A percentile compares a stretch with the other conserved stretches of the same genome.
Conservation (phyloP, 208 protist genomes). For the Leishmania tarentolae region DNA sequence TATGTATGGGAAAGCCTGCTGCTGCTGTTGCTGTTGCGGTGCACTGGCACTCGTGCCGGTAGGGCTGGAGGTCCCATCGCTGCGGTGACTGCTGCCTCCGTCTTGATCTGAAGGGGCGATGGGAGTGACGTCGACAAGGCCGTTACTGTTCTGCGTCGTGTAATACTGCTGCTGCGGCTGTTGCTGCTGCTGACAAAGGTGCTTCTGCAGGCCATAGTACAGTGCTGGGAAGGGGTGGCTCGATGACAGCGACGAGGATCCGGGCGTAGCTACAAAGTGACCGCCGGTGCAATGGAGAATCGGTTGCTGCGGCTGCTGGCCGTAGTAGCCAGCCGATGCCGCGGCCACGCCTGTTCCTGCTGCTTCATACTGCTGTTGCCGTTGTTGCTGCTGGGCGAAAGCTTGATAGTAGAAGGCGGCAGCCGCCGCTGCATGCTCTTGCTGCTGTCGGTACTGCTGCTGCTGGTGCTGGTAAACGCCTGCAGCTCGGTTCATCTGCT, state of each 20-base stretch:
- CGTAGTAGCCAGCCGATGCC: too few species aligned
- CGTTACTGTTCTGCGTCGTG: not conserved
- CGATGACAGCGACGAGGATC: not conserved
- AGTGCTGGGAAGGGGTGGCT: conserved; percentile 19
- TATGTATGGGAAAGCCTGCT: conserved; percentile 14
- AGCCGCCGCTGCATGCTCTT: conserved; percentile 8
- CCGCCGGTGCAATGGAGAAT: not conserved
- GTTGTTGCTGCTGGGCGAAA: conserved; percentile 5
- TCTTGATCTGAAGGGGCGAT: not conserved
- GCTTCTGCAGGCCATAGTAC: conserved; percentile 30
- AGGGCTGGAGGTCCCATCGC: conserved; percentile 5
- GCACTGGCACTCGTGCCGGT: conserved; percentile 4
- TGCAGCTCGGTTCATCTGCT: conserved; percentile 6
- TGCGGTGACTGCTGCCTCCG: conserved; percentile 11
- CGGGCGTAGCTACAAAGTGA: not conserved
- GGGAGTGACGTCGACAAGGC: not conserved
- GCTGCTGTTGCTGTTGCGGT: conserved; percentile 25
- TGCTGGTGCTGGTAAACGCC: conserved; percentile 2
- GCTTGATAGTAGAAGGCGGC: conserved; percentile 29
- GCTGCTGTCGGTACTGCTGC: conserved; percentile 16
- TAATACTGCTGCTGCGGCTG: conserved; percentile 21
- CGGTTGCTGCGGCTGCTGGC: not conserved
- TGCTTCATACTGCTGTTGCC: not conserved
- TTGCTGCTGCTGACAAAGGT: conserved; percentile 33
- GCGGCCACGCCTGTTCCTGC: too few species aligned